Conservation (phyloP, 2,329 filamentous ascomycete genomes). For the Calonectria henricotiae region DNA sequence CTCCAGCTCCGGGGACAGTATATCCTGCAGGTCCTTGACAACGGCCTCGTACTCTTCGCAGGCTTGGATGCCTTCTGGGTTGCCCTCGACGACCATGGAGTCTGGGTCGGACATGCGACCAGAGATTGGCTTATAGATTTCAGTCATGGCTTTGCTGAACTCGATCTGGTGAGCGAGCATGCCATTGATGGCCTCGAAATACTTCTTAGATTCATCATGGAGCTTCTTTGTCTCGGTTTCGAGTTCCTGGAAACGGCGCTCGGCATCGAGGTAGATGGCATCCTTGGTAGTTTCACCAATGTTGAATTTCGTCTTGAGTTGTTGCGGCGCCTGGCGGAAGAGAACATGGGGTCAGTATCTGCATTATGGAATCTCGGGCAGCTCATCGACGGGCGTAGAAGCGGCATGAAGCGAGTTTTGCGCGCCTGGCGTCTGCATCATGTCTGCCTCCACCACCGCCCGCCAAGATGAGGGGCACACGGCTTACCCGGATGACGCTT, state of each 20-base stretch:
- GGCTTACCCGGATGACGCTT: slow-evolving; percentile 84
- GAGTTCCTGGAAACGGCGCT: slow-evolving; percentile 93
- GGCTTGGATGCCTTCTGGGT: slow-evolving; percentile 92
- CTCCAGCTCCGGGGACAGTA: slow-evolving; percentile 91
- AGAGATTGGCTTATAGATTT: slow-evolving; percentile 98
- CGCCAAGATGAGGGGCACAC: slow-evolving; percentile 55
- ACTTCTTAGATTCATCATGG: slow-evolving; percentile 97
- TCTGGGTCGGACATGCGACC: slow-evolving; percentile 95
- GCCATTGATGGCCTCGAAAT: slow-evolving; percentile 97
- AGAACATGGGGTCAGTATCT: slow-evolving; percentile 7
- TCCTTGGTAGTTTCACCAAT: slow-evolving; percentile 97
- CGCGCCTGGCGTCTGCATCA: slow-evolving; percentile 37
- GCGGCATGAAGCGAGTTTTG: slow-evolving; percentile 38
- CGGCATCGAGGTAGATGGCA: slow-evolving; percentile 93
- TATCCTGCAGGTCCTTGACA: slow-evolving; percentile 91
- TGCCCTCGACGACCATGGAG: slow-evolving; percentile 85
- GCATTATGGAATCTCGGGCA: background rate
- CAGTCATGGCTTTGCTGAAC: slow-evolving; percentile 95
- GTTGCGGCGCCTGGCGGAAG: slow-evolving; percentile 83
- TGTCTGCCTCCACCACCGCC: slow-evolving; percentile 36
- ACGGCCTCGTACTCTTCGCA: slow-evolving; percentile 97
- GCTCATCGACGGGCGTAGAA: slow-evolving; percentile 20
- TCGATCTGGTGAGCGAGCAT: slow-evolving; percentile 99
- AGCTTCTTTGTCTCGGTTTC: slow-evolving; percentile 97
- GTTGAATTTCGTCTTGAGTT: slow-evolving; percentile 93